Evolutionary conservation across 2,329 filamentous ascomycete genomes (phyloP).

Genomic region (Colletotrichum sp.): DNA sequence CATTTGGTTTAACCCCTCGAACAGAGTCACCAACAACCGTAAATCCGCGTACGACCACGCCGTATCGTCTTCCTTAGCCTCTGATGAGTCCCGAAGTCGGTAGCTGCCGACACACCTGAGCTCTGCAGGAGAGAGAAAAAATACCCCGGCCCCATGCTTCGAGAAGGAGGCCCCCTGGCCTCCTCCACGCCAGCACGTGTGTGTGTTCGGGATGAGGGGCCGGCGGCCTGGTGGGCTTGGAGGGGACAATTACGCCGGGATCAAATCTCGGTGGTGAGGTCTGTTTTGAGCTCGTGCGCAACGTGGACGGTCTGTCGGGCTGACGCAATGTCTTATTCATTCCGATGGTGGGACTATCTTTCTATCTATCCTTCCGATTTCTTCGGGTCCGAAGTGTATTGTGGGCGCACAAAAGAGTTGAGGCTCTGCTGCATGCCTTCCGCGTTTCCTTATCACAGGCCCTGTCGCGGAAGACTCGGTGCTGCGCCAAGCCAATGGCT

Average conservation of each 20-base stretch:
- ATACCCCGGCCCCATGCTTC: background rate
- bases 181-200: constrained; percentile 1
- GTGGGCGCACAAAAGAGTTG: background rate
- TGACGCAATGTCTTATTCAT: constrained; percentile 1
- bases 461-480: background rate
- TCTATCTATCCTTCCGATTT: background rate
- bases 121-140: background rate
- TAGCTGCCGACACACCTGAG: constrained; percentile 1
- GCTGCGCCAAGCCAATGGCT: background rate
- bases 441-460: background rate
- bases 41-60: background rate
- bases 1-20: background rate
- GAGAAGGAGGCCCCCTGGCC: background rate
- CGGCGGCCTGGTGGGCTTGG: background rate
- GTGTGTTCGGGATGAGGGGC: background rate
- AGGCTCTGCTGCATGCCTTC: background rate
- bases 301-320: background rate
- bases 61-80: background rate
- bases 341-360: constrained; percentile 2
- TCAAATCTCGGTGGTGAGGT: background rate
- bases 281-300: background rate
- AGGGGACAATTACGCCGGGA: background rate
- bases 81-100: constrained; percentile 9
- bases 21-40: background rate
- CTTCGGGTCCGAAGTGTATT: background rate